Evolutionary conservation across 176 grass and related monocot species (phyloP).

Genomic region (Panicum miliaceum): DNA sequence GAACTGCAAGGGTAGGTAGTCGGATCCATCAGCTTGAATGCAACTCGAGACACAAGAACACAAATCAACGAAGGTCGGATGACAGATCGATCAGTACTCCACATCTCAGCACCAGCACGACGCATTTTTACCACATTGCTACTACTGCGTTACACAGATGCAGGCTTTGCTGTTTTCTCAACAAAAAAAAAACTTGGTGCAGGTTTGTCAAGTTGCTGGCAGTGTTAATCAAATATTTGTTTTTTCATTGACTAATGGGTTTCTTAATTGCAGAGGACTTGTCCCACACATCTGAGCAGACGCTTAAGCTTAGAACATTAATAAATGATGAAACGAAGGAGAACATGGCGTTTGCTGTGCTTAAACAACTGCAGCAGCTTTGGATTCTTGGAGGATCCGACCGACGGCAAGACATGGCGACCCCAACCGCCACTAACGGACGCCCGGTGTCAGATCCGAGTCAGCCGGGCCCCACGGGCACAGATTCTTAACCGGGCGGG

Average conservation of each 20-base stretch:
- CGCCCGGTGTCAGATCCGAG: conserved; percentile 39
- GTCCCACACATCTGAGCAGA: background rate
- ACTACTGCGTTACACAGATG: background rate
- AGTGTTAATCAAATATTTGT: background rate
- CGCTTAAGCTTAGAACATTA: background rate
- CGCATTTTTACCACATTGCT: too few relatives aligned
- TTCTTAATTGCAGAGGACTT: background rate
- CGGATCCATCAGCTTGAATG: background rate
- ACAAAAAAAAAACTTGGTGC: too few relatives aligned
- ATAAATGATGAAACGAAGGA: background rate
- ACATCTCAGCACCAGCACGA: too few relatives aligned
- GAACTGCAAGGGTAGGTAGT: conserved; percentile 34
- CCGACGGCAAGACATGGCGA: background rate
- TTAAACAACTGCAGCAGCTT: background rate
- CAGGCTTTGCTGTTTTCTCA: too few relatives aligned
- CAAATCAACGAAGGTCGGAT: background rate
- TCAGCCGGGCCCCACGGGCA: conserved; percentile 19
- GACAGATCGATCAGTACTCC: too few relatives aligned
- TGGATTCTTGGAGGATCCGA: background rate
- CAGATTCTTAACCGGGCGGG: background rate
- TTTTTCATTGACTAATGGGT: background rate
- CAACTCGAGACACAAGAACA: background rate
- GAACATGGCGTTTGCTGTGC: background rate
- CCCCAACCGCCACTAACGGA: background rate
- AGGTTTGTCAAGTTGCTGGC: background rate